Evolutionary conservation across 306 rosid species (phyloP).

Genomic region (Malus asiatica): DNA sequence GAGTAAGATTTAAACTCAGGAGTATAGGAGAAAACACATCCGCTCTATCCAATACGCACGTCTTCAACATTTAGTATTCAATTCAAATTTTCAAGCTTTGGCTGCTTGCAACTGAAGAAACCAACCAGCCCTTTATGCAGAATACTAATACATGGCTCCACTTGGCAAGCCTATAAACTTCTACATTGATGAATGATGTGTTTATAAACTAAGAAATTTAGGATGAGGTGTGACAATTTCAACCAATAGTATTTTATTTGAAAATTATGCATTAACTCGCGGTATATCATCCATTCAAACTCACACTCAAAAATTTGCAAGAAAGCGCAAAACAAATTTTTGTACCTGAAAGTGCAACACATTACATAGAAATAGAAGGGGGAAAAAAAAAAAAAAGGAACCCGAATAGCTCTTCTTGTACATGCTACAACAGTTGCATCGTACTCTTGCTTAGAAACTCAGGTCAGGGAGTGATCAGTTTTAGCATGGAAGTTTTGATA

Average conservation of each 20-base stretch:
- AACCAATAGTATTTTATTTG: slow-evolving; percentile 8
- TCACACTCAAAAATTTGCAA: slow-evolving; percentile 24
- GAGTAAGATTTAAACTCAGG: background rate
- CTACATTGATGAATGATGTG: background rate
- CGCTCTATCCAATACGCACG: background rate
- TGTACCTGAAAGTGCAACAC: background rate
- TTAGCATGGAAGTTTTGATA: background rate
- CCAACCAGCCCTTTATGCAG: background rate
- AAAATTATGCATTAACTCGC: slow-evolving; percentile 14
- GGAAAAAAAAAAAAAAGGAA: background rate
- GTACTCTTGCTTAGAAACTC: slow-evolving; percentile 5
- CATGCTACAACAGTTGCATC: slow-evolving; percentile 17
- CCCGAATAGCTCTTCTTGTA: slow-evolving; percentile 1
- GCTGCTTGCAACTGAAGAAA: background rate
- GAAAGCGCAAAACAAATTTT: slow-evolving; percentile 16
- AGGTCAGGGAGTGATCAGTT: slow-evolving; percentile 4
- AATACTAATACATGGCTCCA: background rate
- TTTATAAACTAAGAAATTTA: background rate
- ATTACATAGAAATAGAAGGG: background rate
- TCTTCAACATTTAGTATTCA: background rate
- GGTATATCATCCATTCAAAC: background rate
- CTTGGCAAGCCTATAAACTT: background rate
- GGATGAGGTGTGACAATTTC: background rate
- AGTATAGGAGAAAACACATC: background rate
- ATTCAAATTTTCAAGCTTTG: background rate